phyloP scores from a whole-genome alignment of 2,329 filamentous ascomycete species.

The Calonectria leucothoes region DNA sequence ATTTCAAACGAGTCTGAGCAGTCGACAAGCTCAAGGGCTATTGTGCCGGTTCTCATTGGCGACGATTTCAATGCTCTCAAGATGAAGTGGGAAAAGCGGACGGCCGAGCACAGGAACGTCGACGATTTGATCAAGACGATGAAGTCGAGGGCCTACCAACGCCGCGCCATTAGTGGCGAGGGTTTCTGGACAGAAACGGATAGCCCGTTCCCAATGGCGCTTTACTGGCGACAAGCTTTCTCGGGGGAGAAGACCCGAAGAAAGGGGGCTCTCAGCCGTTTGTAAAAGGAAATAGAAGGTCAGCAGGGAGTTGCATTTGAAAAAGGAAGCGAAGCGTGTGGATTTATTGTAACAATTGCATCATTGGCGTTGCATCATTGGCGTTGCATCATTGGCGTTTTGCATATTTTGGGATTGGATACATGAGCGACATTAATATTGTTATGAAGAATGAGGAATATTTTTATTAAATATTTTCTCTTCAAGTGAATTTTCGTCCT shows the following conservation, averaged over 20 bases:
- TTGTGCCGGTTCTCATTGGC: conserved; percentile 33
- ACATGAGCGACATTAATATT: too few relatives aligned
- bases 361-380: background rate
- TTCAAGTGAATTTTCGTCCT: too few relatives aligned
- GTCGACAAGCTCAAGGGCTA: background rate
- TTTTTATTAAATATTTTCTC: too few relatives aligned
- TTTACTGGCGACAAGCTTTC: conserved; percentile 35
- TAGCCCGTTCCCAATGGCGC: conserved; percentile 36
- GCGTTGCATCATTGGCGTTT: too few relatives aligned
- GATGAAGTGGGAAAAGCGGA: conserved; percentile 40
- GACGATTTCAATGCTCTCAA: conserved; percentile 40
- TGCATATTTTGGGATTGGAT: too few relatives aligned
- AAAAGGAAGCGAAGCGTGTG: background rate
- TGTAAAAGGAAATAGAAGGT: background rate
- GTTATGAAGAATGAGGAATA: too few relatives aligned
- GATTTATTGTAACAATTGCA: background rate
- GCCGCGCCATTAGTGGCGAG: conserved; percentile 33
- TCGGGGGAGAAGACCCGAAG: background rate
- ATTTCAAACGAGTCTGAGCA: background rate
- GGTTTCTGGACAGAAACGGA: conserved; percentile 36
- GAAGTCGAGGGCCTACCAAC: conserved; percentile 27
- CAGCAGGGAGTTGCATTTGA: background rate
- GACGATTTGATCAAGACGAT: conserved; percentile 33
- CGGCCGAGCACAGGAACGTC: conserved; percentile 34
- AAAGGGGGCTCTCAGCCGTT: background rate